Conservation (phyloP, 306 rosid genomes). For the Trichosanthes cucumerina region DNA sequence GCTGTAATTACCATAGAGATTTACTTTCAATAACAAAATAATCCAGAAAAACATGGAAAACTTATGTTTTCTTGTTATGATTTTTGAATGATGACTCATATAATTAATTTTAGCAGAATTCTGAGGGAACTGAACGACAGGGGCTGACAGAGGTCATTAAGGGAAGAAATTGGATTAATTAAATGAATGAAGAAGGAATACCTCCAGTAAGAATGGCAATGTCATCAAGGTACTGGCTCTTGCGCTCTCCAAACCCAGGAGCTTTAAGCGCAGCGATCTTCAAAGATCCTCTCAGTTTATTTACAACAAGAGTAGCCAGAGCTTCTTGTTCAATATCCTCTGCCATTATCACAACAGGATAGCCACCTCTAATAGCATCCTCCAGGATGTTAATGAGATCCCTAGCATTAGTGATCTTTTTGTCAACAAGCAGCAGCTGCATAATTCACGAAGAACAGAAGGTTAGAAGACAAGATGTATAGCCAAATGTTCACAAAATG, state of each 20-base stretch:
- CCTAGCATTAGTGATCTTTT: slow-evolving; percentile 86
- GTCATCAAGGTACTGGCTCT: slow-evolving; percentile 99
- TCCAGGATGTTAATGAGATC: slow-evolving; percentile 82
- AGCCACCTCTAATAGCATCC: slow-evolving; percentile 91
- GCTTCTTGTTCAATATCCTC: slow-evolving; percentile 99
- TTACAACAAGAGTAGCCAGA: slow-evolving; percentile 90
- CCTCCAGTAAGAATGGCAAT: slow-evolving; percentile 96
- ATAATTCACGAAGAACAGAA: slow-evolving; percentile 1
- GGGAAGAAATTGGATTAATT: background rate
- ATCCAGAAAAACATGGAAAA: background rate
- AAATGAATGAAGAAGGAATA: slow-evolving; percentile 3
- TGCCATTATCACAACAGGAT: slow-evolving; percentile 66
- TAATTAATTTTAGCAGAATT: background rate
- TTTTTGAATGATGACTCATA: background rate
- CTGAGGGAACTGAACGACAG: background rate
- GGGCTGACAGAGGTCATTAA: background rate
- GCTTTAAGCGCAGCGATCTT: slow-evolving; percentile 99
- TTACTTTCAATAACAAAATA: background rate
- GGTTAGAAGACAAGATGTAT: background rate
- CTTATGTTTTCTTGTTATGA: background rate
- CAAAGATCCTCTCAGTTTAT: slow-evolving; percentile 90
- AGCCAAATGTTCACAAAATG: background rate
- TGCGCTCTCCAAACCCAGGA: slow-evolving; percentile 99
- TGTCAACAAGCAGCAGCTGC: slow-evolving; percentile 96
- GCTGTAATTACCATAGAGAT: slow-evolving; percentile 33